Base-by-base conservation (phyloP, 805 yeast species). In the Kazachstania taianensis region DNA sequence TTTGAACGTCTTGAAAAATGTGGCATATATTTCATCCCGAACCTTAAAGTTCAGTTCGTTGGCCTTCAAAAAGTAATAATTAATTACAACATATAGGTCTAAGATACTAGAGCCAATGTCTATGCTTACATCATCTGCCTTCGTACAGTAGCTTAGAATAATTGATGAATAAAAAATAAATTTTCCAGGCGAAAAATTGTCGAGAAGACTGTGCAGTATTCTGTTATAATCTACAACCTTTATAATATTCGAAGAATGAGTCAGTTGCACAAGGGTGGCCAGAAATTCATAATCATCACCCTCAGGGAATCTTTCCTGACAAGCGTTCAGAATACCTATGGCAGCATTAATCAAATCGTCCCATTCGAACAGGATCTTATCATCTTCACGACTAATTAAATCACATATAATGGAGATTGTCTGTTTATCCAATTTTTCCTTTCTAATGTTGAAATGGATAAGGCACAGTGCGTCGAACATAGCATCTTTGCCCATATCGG, bases 11-110 rank as follows among this genome's bases (percentile, higher is more conserved):
- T 46, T 38, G 22, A 63, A 52, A 30, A 41, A 57, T 1, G 41
- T 39, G 2, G 55, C 53, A 30, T 51, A 53, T 5, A 50, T 31
- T 2, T 36, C 34, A 40, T 63, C 69, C 33, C 51, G 59, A 2
- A 45, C 15, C 31, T 54, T 62, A 36, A 58, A 61, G 14, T 16
- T 25, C 26, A 17, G 20, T 14, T 20, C 38, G 35, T 13, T 18
- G 3, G 30, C 4, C 13, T 18, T 14, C 2, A 31, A 24, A 10
- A 41, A 31, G 8, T 32, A 23, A 5, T 10, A 29, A 20, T 39
- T 32, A 14, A 52, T 35, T 5, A 20, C 18, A 12, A 24, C 28
- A 25, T 47, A 49, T 20, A 29, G 20, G 5, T 23, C n/a, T n/a
- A n/a, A n/a, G n/a, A n/a, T n/a, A n/a, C n/a, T n/a, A n/a, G n/a